Percentiles rank a stretch among this genome's conserved stretches.
Conservation (phyloP, 1,284 basidiomycete species). For the Grifola frondosa region DNA sequence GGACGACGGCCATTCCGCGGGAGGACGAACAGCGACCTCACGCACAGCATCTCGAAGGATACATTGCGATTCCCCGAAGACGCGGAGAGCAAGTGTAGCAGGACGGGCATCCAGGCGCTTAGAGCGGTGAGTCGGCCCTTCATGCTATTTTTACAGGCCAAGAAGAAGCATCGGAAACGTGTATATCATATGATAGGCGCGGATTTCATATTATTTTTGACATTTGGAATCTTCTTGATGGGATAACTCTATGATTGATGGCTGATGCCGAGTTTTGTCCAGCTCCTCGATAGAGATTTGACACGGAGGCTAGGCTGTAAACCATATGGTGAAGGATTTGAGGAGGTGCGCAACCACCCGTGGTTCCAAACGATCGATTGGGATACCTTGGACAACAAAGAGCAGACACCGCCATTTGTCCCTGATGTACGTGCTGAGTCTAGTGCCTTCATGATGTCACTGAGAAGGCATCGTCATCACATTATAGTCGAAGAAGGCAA, state of each 20-base stretch:
- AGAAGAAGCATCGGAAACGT: not conserved
- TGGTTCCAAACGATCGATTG: slow-evolving; percentile 92
- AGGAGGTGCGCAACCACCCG: slow-evolving; percentile 76
- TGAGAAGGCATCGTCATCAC: slow-evolving; percentile 5
- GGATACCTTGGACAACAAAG: slow-evolving; percentile 81
- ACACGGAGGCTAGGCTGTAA: slow-evolving; percentile 81
- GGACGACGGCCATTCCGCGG: slow-evolving; percentile 91
- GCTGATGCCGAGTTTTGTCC: slow-evolving; percentile 7
- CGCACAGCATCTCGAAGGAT: slow-evolving; percentile 84
- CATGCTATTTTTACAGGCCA: slow-evolving; percentile 1
- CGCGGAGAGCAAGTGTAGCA: slow-evolving; percentile 68
- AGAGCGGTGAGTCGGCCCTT: slow-evolving; percentile 54
- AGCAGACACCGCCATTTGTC: slow-evolving; percentile 82
- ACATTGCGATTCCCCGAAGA: slow-evolving; percentile 76
- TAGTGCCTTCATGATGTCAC: not conserved
- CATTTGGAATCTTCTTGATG: too few relatives aligned
- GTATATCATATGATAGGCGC: not conserved
- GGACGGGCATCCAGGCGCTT: slow-evolving; percentile 62
- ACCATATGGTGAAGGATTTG: slow-evolving; percentile 73
- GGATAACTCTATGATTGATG: too few relatives aligned
- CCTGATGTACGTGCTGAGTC: slow-evolving; percentile 82
- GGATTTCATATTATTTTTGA: not conserved
- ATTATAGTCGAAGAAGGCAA: slow-evolving; percentile 89
- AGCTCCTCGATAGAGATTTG: slow-evolving; percentile 88
- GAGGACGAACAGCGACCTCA: slow-evolving; percentile 86